These are phyloP conservation scores for Rhizophora apiculata DNA, from an alignment of 345 rosid species.

Conservation along the genomic window DNA sequence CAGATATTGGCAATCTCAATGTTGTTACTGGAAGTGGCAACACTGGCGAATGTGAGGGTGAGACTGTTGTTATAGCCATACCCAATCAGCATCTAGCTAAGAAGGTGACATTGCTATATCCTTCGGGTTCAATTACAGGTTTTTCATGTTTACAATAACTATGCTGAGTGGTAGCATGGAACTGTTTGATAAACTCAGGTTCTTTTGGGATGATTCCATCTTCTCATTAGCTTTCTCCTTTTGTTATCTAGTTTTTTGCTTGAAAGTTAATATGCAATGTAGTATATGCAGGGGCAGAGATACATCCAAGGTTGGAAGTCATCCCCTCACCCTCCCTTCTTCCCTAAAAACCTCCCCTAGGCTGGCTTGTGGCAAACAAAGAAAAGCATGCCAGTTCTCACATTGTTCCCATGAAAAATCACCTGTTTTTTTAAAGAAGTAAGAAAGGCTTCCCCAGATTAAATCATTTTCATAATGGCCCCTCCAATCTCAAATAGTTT, in stretches of 20 bases:
- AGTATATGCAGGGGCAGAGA: no score
- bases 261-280: no score
- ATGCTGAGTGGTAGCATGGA: background rate
- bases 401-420: no score
- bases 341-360: no score
- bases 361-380: no score
- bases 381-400: no score
- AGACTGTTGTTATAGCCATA: slow-evolving; percentile 22
- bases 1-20: slow-evolving; percentile 36
- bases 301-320: no score
- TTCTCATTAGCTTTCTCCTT: background rate
- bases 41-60: slow-evolving; percentile 46
- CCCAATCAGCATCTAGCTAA: slow-evolving; percentile 37
- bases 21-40: slow-evolving; percentile 42
- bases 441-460: no score
- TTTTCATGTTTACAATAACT: background rate
- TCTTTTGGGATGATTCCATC: background rate
- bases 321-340: no score
- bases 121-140: background rate
- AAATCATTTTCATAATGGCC: no score
- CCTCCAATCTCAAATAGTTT: no score
- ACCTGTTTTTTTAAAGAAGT: no score
- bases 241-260: background rate
- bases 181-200: background rate
- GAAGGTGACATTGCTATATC: slow-evolving; percentile 41